Percentiles rank a stretch among this genome's conserved stretches.
Evolutionary conservation across 345 rosid species (phyloP).

Genomic region (Chamaenerion angustifolium): DNA sequence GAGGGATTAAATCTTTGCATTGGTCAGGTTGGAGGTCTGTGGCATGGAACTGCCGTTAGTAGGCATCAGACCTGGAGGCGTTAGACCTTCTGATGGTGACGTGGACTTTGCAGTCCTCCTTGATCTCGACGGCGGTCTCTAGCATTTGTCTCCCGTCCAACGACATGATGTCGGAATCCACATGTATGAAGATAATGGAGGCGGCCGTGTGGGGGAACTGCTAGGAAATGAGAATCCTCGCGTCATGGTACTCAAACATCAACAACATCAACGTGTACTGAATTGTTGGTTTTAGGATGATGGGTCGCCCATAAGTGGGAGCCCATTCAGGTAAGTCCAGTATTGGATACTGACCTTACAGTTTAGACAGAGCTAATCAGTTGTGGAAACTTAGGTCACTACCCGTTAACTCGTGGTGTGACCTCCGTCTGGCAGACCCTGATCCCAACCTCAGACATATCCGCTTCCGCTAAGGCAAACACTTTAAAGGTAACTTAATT

Average conservation of each 20-base stretch:
- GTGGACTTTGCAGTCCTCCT: slow-evolving; percentile 52
- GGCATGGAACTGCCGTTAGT: slow-evolving; percentile 46
- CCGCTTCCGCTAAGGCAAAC: too few relatives aligned
- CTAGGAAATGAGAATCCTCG: slow-evolving; percentile 47
- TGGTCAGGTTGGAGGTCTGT: slow-evolving; percentile 55
- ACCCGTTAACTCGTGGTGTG: too few relatives aligned
- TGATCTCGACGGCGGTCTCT: slow-evolving; percentile 55
- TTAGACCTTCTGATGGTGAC: slow-evolving; percentile 59
- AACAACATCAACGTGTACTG: slow-evolving; percentile 75
- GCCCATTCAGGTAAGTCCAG: too few relatives aligned
- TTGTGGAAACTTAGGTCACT: too few relatives aligned
- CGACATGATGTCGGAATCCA: slow-evolving; percentile 60
- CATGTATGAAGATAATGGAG: slow-evolving; percentile 54
- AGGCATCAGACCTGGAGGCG: slow-evolving; percentile 55
- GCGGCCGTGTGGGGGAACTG: slow-evolving; percentile 63
- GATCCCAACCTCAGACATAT: too few relatives aligned
- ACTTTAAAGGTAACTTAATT: too few relatives aligned
- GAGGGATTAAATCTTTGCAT: slow-evolving; percentile 16
- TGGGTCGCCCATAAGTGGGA: too few relatives aligned
- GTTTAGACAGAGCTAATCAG: too few relatives aligned
- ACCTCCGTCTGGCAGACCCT: too few relatives aligned
- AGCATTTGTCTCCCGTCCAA: slow-evolving; percentile 53
- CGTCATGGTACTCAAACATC: slow-evolving; percentile 55
- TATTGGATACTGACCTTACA: too few relatives aligned
- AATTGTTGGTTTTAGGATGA: too few relatives aligned